These are phyloP conservation scores for Phanerodontia chrysosporium DNA, from an alignment of 768 basidiomycete genomes.

Conservation along the genomic window DNA sequence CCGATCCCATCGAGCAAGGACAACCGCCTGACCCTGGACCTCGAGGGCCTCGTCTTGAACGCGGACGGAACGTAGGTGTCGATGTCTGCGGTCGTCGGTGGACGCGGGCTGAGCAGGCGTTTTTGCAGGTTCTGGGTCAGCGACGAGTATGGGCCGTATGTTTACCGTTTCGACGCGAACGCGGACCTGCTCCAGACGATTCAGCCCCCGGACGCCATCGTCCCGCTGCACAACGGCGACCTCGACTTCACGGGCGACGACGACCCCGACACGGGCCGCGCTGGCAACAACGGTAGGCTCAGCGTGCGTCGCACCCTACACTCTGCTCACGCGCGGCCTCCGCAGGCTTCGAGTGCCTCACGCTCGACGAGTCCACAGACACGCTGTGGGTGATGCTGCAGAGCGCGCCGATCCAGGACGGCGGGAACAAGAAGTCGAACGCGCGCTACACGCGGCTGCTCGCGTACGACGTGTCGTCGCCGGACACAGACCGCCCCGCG, in stretches of 20 bases:
- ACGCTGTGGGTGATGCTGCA: conserved; percentile 62
- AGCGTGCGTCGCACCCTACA: background rate
- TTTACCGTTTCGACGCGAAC: conserved; percentile 46
- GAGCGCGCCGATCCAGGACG: conserved; percentile 59
- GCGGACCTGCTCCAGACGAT: conserved; percentile 54
- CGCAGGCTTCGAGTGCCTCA: conserved; percentile 60
- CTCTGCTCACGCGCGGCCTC: background rate
- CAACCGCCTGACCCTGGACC: conserved; percentile 48
- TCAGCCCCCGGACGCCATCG: conserved; percentile 51
- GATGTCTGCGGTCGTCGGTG: background rate
- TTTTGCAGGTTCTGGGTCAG: conserved; percentile 59
- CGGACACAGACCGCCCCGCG: conserved; percentile 25
- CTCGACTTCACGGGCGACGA: conserved; percentile 49
- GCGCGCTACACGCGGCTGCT: conserved; percentile 52
- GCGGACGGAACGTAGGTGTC: conserved; percentile 50
- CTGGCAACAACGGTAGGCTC: conserved; percentile 47
- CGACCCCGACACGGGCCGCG: conserved; percentile 50
- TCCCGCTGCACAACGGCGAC: conserved; percentile 43
- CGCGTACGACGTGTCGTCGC: conserved; percentile 46
- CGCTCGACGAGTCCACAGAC: conserved; percentile 40
- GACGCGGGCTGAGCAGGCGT: background rate
- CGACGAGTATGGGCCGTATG: conserved; percentile 69
- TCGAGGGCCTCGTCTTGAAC: conserved; percentile 55
- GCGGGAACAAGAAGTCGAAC: conserved; percentile 43
- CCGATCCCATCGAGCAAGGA: conserved; percentile 45